phyloP scores from a whole-genome alignment of 768 basidiomycete genomes.

The Podaxis pistillaris region DNA sequence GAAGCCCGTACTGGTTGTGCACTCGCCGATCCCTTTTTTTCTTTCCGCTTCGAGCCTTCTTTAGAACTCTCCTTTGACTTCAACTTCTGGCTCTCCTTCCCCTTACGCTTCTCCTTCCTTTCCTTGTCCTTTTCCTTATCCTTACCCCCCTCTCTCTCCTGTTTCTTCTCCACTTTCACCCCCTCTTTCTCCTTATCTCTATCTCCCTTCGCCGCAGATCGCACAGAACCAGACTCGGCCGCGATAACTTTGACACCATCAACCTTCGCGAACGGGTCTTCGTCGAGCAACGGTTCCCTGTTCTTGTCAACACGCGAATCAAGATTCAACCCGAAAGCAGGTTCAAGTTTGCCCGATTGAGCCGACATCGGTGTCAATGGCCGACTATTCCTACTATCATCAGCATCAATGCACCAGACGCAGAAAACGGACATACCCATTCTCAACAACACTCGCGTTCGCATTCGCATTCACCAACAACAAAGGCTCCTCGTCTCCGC shows the following conservation, averaged over 20 bases:
- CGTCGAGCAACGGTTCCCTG: constrained; percentile 25
- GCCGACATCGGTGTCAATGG: background rate
- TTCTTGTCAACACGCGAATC: background rate
- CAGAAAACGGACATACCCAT: background rate
- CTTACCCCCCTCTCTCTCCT: constrained; percentile 19
- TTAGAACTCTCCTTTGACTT: background rate
- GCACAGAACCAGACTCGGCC: background rate
- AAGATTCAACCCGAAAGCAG: constrained; percentile 23
- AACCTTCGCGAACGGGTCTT: constrained; percentile 55
- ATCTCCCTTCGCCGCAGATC: background rate
- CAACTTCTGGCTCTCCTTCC: constrained; percentile 13
- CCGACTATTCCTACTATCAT: background rate
- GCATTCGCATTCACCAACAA: background rate
- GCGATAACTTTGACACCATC: constrained; percentile 50
- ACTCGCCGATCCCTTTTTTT: background rate
- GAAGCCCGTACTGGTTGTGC: background rate
- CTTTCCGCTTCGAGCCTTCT: background rate
- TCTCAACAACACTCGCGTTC: background rate
- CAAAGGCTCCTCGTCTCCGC: background rate
- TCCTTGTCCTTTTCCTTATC: constrained; percentile 16
- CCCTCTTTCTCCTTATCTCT: constrained; percentile 7
- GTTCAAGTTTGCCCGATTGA: constrained; percentile 15
- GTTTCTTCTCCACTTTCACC: constrained; percentile 21
- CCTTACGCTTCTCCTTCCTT: constrained; percentile 19
- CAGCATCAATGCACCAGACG: background rate